A percentile compares a stretch with the other conserved stretches of the same genome.
These are phyloP conservation scores for Blastocystis sp. DNA, from an alignment of 352 stramenopile species.

Conservation along the genomic window DNA sequence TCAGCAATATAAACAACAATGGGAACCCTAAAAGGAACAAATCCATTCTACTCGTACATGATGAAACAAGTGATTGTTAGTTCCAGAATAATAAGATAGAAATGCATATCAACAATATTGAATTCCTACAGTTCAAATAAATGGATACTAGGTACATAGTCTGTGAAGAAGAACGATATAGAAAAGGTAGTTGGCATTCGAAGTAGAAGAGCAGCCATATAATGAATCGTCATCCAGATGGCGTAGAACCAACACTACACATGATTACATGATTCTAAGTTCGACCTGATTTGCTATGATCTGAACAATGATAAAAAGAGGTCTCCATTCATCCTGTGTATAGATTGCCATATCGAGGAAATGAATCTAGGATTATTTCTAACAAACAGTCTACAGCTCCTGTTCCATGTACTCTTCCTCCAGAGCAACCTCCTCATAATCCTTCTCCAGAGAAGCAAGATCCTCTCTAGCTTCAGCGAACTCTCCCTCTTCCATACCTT, in stretches of 20 bases:
- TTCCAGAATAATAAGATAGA: constrained; percentile 54
- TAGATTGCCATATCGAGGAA: constrained; percentile 33
- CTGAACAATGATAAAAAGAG: constrained; percentile 49
- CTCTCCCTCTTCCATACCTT: constrained; percentile 99
- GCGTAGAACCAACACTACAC: constrained; percentile 57
- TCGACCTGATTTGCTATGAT: constrained; percentile 50
- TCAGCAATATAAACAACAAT: constrained; percentile 44
- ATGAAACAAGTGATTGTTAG: constrained; percentile 24
- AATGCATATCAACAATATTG: constrained; percentile 36
- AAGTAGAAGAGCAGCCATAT: neutral
- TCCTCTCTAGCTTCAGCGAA: constrained; percentile 97
- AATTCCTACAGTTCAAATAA: constrained; percentile 17
- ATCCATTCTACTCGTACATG: neutral
- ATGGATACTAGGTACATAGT: neutral
- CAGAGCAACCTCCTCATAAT: constrained; percentile 98
- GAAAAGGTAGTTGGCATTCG: neutral
- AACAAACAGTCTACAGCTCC: constrained; percentile 35
- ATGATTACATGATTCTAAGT: neutral
- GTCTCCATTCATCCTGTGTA: constrained; percentile 42
- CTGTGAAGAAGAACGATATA: constrained; percentile 50
- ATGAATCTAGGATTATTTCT: neutral
- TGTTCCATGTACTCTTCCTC: constrained; percentile 76
- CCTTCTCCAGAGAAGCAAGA: constrained; percentile 91
- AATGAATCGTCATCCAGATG: constrained; percentile 48
- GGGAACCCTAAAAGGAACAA: neutral